A percentile compares a stretch with the other conserved stretches of the same genome.
These are phyloP conservation scores for Pseudogymnoascus sp. DNA, from an alignment of 2,329 filamentous ascomycete species.

Conservation along the genomic window DNA sequence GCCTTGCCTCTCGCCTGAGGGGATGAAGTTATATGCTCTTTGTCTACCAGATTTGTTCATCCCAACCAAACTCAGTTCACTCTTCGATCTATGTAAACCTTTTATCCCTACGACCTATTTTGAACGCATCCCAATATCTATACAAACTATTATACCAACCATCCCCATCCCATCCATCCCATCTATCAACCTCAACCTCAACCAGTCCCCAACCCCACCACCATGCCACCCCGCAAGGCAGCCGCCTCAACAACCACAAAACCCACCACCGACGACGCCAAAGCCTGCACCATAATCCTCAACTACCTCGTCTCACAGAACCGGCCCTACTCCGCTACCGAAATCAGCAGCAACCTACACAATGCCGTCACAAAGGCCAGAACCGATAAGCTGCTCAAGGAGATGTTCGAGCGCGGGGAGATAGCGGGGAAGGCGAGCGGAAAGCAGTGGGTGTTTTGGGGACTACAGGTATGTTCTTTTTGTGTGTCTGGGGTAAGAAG, in stretches of 20 bases:
- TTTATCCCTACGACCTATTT: neutral
- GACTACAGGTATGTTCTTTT: constrained; percentile 22
- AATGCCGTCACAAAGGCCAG: constrained; percentile 46
- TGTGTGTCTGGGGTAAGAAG: neutral
- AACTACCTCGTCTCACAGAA: constrained; percentile 32
- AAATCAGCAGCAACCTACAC: constrained; percentile 53
- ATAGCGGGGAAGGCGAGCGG: constrained; percentile 43
- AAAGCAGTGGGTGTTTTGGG: constrained; percentile 29
- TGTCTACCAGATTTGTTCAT: neutral
- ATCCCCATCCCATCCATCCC: neutral
- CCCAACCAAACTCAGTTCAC: neutral
- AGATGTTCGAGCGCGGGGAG: constrained; percentile 50
- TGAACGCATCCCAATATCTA: neutral
- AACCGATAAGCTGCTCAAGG: constrained; percentile 52
- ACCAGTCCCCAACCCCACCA: neutral
- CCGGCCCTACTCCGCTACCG: constrained; percentile 37
- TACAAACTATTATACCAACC: neutral
- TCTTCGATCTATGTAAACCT: neutral
- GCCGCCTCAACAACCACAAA: neutral
- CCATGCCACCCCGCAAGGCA: constrained; percentile 10
- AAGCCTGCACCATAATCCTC: constrained; percentile 29
- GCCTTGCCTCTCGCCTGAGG: neutral
- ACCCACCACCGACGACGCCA: constrained; percentile 21
- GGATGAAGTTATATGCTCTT: neutral
- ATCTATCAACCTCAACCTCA: neutral